Evolutionary conservation across 345 rosid species (phyloP).

Genomic region (Brassica nigra): DNA sequence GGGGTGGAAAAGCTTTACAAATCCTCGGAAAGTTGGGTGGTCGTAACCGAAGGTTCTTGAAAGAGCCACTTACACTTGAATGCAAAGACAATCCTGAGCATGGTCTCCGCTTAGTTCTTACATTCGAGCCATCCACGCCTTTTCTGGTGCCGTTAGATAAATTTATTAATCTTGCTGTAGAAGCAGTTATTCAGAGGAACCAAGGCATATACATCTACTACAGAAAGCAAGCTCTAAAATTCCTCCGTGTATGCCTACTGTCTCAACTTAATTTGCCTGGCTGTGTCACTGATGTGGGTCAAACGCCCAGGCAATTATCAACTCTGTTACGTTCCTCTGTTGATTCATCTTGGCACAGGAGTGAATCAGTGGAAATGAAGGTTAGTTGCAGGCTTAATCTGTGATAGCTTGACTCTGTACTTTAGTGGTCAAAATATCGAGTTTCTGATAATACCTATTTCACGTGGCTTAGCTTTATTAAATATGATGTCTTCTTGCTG

Average conservation of each 20-base stretch:
- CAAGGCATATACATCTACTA: conserved; percentile 72
- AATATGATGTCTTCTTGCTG: conserved; percentile 14
- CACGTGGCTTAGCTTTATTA: conserved; percentile 8
- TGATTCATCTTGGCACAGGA: conserved; percentile 71
- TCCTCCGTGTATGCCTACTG: conserved; percentile 84
- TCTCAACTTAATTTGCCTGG: conserved; percentile 98
- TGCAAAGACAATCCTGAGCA: conserved; percentile 99
- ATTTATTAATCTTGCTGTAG: conserved; percentile 91
- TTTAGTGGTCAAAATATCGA: conserved; percentile 5
- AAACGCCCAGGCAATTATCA: conserved; percentile 64
- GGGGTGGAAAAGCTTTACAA: conserved; percentile 93
- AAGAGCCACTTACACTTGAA: conserved; percentile 95
- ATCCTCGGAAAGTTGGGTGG: conserved; percentile 98
- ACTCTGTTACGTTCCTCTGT: conserved; percentile 61
- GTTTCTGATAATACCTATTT: background rate
- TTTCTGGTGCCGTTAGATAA: conserved; percentile 93
- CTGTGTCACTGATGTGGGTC: conserved; percentile 69
- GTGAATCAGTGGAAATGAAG: conserved; percentile 80
- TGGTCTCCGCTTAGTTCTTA: conserved; percentile 92
- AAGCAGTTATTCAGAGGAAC: conserved; percentile 70
- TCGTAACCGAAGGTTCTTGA: conserved; percentile 91
- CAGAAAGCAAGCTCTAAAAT: conserved; percentile 82
- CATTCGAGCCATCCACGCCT: conserved; percentile 92
- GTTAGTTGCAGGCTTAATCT: conserved; percentile 45
- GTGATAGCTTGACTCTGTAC: conserved; percentile 26